Conservation (phyloP, 768 basidiomycete species). For the Naganishia friedmannii region DNA sequence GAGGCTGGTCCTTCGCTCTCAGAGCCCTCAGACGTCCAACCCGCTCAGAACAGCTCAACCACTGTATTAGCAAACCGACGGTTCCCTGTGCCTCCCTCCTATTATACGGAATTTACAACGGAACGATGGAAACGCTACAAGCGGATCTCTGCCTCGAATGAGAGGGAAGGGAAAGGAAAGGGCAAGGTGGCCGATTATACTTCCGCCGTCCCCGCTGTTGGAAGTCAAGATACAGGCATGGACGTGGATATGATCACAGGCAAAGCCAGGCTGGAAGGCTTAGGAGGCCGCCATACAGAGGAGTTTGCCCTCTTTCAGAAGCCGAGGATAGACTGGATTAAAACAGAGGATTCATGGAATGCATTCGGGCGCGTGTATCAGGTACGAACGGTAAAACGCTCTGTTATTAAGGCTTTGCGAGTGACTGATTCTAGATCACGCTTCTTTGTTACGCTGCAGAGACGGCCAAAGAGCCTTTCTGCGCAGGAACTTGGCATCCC, state of each 20-base stretch:
- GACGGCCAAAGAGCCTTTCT: neutral
- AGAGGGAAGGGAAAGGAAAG: neutral
- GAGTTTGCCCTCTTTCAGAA: constrained; percentile 19
- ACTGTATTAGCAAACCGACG: constrained; percentile 21
- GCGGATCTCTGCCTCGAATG: neutral
- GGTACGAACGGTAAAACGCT: neutral
- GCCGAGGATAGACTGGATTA: constrained; percentile 29
- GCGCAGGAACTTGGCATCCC: constrained; percentile 23
- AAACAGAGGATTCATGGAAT: constrained; percentile 22
- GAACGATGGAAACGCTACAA: constrained; percentile 21
- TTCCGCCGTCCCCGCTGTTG: neutral
- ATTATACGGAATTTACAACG: constrained; percentile 27
- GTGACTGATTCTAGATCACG: neutral
- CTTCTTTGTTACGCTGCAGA: neutral
- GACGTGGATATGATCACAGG: constrained; percentile 7
- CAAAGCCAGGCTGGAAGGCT: neutral
- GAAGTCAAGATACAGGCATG: neutral
- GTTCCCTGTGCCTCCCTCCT: constrained; percentile 27
- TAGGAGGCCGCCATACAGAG: neutral
- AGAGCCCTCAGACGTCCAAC: constrained; percentile 3
- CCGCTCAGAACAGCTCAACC: neutral
- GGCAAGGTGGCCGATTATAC: neutral
- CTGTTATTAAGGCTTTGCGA: neutral
- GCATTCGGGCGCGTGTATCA: constrained; percentile 22
- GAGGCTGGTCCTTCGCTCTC: constrained; percentile 11